Base-by-base conservation (phyloP, 176 grass and related monocot species). In the Dactylis glomerata region DNA sequence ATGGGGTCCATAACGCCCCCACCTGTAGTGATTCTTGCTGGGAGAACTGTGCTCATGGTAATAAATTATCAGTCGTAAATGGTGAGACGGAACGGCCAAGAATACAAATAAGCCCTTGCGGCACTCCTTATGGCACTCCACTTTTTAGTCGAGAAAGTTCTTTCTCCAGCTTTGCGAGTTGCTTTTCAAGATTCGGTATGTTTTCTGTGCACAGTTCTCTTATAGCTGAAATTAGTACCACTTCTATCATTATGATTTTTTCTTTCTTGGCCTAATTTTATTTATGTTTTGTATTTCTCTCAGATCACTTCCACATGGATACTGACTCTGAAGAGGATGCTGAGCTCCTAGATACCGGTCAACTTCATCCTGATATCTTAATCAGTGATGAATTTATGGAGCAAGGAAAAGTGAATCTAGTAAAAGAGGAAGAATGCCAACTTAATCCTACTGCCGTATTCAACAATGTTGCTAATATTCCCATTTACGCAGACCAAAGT, bases 151-250 rank as follows among this genome's bases (percentile, higher is more conserved):
- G 89, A 85, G 80, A 75, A 81, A 92, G 74, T 74, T 94, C 92
- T 80, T 94, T 86, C 76, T 87, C 87, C 15, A 91, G 87, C 68
- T 94, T 86, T 82, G 78, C 72, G 51, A 94, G 87, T 59, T 94
- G 92, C 86, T 84, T 90, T 87, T 94, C 92, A 87, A 89, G 49
- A 81, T 68, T 94, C 20, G 87, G 92, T 94, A 85, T 42, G 81
- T 89, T 4, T 86, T 32, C 51, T 4, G 12, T 78, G 33, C 20
- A 59, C 33, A 67, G 14, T 68, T 82, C 69, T 75, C 55, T 50
- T 79, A 64, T 74, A 45, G 16, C 14, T 82, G 52, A 75, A 75
- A 82, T 77, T 77, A 51, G 52, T 8, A 33, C 45, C 34, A 54
- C 36, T 49, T 50, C 24, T 76, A 19, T 77, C 63, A 36, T 77